Base-by-base conservation (phyloP, 345 rosid genomes). In the Bruguiera parviflora region DNA sequence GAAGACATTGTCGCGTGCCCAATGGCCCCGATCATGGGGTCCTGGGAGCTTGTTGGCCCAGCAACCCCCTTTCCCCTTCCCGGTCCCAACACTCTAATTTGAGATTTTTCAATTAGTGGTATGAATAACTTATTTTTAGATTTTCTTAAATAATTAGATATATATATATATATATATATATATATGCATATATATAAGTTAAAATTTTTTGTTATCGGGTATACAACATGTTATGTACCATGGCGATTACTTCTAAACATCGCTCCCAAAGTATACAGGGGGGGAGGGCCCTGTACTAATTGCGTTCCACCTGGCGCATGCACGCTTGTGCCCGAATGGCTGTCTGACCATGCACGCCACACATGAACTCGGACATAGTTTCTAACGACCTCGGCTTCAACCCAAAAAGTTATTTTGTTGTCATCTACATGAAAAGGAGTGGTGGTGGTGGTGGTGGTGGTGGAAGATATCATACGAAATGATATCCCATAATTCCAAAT, bases 401-500 rank as follows among this genome's bases (percentile, higher is more conserved):
- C 66, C 22, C 35, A 6, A 71, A 49, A 66, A 6, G 59, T 1
- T 8, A 27, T 53, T 69, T 77, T 75, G 74, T 69, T 65, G 33
- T 10, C 52, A 58, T 70, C 58, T 29, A 6, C 29, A 60, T 58
- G 57, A 37, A 64, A 58, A 60, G 51, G 21, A 37, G 32, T 18
- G 62, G n/a, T n/a, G n/a, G n/a, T n/a, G n/a, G n/a, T n/a, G 65
- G 16, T 15, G 64, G 66, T 28, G 69, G 84, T 20, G 25, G 82
- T 37, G 71, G 39, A 8, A 65, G 66, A 55, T 55, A 77, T 74
- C 70, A 70, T 72, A 68, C 66, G 68, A 67, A 67, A 80, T 77
- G 64, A 84, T 79, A 78, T 68, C 58, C 16, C 33, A 15, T 15
- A 47, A 43, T 43, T 43, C 49, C 18, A 43, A 63, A 51, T 70